These are phyloP conservation scores for Exserohilum rostratum DNA, from an alignment of 2,329 filamentous ascomycete genomes.

Conservation along the genomic window DNA sequence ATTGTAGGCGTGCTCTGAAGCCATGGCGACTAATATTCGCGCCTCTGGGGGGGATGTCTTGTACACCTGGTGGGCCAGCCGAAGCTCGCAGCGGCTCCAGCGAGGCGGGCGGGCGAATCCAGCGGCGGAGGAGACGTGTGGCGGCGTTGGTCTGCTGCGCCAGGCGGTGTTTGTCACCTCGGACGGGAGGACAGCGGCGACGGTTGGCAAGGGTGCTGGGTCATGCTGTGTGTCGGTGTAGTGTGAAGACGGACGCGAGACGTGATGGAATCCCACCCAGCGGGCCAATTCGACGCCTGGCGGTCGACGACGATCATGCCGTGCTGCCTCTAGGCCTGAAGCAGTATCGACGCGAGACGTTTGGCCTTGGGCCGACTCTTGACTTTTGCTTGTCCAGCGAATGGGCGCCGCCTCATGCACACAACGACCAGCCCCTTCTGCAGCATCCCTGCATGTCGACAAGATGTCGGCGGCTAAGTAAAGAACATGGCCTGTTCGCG, in stretches of 20 bases:
- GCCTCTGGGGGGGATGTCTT: too few relatives aligned
- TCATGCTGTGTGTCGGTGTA: constrained; percentile 14
- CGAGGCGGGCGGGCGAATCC: constrained; percentile 30
- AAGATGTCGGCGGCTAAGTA: constrained; percentile 22
- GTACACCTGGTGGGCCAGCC: constrained; percentile 1
- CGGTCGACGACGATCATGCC: constrained; percentile 21
- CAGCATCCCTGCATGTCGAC: constrained; percentile 16
- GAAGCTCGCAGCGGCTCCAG: constrained; percentile 42
- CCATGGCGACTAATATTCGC: constrained; percentile 21
- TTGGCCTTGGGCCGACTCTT: constrained; percentile 28
- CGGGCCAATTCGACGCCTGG: constrained; percentile 28
- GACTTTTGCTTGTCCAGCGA: constrained; percentile 20
- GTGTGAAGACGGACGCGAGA: constrained; percentile 18
- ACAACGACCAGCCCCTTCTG: constrained; percentile 13
- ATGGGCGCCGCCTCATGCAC: constrained; percentile 21
- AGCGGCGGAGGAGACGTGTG: constrained; percentile 18
- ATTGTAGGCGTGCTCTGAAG: constrained; percentile 15
- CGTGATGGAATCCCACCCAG: too few relatives aligned
- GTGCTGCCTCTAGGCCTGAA: constrained; percentile 9
- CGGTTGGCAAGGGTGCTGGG: constrained; percentile 12
- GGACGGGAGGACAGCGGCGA: constrained; percentile 10
- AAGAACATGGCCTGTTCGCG: constrained; percentile 6
- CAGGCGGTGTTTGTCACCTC: constrained; percentile 24
- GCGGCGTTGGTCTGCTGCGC: constrained; percentile 15
- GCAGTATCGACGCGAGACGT: constrained; percentile 13